Evolutionary conservation across 2,329 filamentous ascomycete genomes (phyloP).

Genomic region (Penicillium polonicum): DNA sequence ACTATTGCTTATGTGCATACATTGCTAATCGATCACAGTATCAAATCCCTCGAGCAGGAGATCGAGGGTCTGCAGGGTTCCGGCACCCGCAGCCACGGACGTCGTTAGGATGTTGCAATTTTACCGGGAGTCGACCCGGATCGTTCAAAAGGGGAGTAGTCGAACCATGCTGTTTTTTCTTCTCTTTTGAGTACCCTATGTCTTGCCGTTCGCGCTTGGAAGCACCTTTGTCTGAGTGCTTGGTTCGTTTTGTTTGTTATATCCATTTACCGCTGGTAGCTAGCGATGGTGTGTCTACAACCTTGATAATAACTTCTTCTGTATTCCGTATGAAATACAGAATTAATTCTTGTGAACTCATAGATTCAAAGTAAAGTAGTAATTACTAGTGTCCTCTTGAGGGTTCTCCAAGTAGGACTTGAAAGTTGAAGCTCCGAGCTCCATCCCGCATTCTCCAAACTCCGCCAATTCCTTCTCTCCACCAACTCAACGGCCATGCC

Average conservation of each 20-base stretch:
- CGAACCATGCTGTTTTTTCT: conserved; percentile 32
- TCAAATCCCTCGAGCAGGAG: conserved; percentile 69
- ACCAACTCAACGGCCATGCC: conserved; percentile 16
- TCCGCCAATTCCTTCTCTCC: conserved; percentile 6
- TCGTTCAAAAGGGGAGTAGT: conserved; percentile 29
- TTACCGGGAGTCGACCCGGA: conserved; percentile 18
- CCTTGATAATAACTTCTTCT: conserved; percentile 45
- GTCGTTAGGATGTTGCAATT: conserved; percentile 62
- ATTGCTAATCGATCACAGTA: conserved; percentile 39
- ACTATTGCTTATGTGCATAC: neutral
- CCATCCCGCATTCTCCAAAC: conserved; percentile 10
- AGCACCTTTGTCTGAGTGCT: conserved; percentile 31
- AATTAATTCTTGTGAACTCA: conserved; percentile 31
- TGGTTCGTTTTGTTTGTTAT: conserved; percentile 35
- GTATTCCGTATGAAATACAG: conserved; percentile 43
- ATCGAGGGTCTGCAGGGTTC: conserved; percentile 91
- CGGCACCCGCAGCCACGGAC: conserved; percentile 85
- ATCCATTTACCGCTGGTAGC: conserved; percentile 42
- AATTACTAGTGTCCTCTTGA: neutral
- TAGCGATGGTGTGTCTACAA: conserved; percentile 43
- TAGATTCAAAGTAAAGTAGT: neutral
- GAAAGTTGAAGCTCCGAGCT: conserved; percentile 12
- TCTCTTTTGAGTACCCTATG: conserved; percentile 38
- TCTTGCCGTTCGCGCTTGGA: conserved; percentile 33
- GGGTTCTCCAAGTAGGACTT: neutral